Evolutionary conservation across 768 basidiomycete species (phyloP).

Genomic region (Lyophyllum semitale): DNA sequence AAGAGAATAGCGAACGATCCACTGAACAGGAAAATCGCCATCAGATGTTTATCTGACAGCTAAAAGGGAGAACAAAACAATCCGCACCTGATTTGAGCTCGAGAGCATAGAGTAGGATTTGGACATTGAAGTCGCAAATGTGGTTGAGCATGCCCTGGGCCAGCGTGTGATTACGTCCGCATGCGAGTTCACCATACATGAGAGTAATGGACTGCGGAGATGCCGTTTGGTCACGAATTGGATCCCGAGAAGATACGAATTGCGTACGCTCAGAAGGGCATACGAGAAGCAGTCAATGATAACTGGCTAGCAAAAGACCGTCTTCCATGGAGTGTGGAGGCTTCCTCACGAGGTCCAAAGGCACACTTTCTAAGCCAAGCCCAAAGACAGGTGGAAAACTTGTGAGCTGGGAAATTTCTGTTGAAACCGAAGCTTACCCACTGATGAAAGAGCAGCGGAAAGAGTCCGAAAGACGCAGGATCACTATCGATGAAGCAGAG

Average conservation of each 20-base stretch:
- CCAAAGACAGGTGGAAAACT: conserved; percentile 58
- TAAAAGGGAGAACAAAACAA: too few species aligned
- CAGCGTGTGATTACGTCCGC: conserved; percentile 31
- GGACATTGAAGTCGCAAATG: conserved; percentile 40
- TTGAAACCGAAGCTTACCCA: conserved; percentile 17
- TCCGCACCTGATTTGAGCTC: conserved; percentile 40
- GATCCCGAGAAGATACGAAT: neutral
- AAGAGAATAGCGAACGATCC: conserved; percentile 37
- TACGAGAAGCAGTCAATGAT: conserved; percentile 39
- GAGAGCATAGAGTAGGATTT: conserved; percentile 36
- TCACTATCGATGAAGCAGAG: conserved; percentile 54
- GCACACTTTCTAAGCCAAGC: conserved; percentile 54
- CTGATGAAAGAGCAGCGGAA: conserved; percentile 50
- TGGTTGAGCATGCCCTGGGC: conserved; percentile 34
- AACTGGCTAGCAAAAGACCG: conserved; percentile 40
- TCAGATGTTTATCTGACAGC: too few species aligned
- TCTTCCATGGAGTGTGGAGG: conserved; percentile 40
- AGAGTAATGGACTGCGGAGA: conserved; percentile 35
- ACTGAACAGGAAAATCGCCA: conserved; percentile 20
- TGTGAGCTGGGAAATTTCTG: conserved; percentile 24
- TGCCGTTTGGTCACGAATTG: neutral
- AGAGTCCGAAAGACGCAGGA: conserved; percentile 57
- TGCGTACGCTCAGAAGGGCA: conserved; percentile 35
- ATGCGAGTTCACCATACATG: conserved; percentile 34
- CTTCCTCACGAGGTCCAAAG: conserved; percentile 49